These are phyloP conservation scores for Malbranchea cinnamomea DNA, from an alignment of 2,329 filamentous ascomycete species.

Conservation along the genomic window DNA sequence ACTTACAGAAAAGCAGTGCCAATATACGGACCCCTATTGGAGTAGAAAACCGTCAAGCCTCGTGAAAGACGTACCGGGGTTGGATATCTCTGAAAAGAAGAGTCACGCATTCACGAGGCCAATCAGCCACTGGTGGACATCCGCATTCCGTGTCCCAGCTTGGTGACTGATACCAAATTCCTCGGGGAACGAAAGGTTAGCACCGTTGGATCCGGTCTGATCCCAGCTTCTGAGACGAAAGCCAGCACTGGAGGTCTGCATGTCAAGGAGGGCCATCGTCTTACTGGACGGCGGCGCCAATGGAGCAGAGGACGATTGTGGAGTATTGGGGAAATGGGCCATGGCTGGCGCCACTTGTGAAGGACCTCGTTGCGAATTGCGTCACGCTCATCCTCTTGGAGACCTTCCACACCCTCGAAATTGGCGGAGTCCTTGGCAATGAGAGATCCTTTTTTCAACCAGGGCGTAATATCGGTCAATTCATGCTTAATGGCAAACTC, in stretches of 20 bases:
- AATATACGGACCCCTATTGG: slow-evolving; percentile 36
- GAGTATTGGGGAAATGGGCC: slow-evolving; percentile 28
- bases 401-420: slow-evolving; percentile 29
- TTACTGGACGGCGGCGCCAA: slow-evolving; percentile 37
- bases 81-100: slow-evolving; percentile 14
- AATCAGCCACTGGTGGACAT: slow-evolving; percentile 42
- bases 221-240: slow-evolving; percentile 28
- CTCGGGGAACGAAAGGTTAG: slow-evolving; percentile 36
- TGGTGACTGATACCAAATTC: slow-evolving; percentile 31
- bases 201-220: slow-evolving; percentile 39
- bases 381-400: slow-evolving; percentile 28
- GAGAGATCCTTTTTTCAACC: slow-evolving; percentile 34
- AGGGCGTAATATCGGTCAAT: slow-evolving; percentile 25
- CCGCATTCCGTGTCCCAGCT: slow-evolving; percentile 21
- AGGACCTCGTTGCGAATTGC: slow-evolving; percentile 31
- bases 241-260: slow-evolving; percentile 5
- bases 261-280: slow-evolving; percentile 11
- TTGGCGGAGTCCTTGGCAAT: slow-evolving; percentile 34
- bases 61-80: slow-evolving; percentile 9
- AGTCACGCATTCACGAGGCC: slow-evolving; percentile 48
- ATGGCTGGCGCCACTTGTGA: slow-evolving; percentile 37
- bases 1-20: slow-evolving; percentile 35
- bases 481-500: slow-evolving; percentile 27
- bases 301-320: slow-evolving; percentile 37
- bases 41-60: no score